Conservation (phyloP, 129 eudicot genomes). For the Flaveria ramosissima region DNA sequence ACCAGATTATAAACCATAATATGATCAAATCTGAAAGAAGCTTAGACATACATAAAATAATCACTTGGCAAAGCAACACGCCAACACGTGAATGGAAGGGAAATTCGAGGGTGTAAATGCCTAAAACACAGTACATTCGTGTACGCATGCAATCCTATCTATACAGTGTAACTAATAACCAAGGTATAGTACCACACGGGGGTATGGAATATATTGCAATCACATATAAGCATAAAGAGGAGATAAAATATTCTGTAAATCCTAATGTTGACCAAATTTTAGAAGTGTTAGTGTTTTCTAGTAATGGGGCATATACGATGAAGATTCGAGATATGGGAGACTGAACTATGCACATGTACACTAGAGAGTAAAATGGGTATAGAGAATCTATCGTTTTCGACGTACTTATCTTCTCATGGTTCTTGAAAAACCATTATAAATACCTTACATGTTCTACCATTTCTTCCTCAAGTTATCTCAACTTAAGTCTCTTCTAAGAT, state of each 20-base stretch:
- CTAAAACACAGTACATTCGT: conserved; percentile 4
- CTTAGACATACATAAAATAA: neutral
- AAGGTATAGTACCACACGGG: conserved; percentile 22
- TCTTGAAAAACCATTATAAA: conserved; percentile 42
- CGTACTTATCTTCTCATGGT: conserved; percentile 1
- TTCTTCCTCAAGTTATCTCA: conserved; percentile 39
- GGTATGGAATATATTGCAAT: conserved; percentile 28
- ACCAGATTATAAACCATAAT: neutral
- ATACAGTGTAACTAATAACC: neutral
- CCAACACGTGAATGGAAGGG: neutral
- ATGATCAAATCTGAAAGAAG: conserved; percentile 15
- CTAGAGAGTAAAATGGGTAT: conserved; percentile 20
- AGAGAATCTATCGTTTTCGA: conserved; percentile 22
- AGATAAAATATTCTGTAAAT: conserved; percentile 44
- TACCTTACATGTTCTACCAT: conserved; percentile 30
- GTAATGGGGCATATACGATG: conserved; percentile 23
- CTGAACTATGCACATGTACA: conserved; percentile 7
- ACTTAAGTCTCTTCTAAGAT: neutral
- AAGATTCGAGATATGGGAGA: conserved; percentile 27
- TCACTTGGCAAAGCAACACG: conserved; percentile 2
- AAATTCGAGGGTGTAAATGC: too few species aligned
- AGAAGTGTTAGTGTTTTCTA: conserved; percentile 17
- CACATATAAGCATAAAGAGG: conserved; percentile 31
- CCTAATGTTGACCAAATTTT: conserved; percentile 37
- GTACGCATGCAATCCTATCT: neutral